Evolutionary conservation across 2,329 filamentous ascomycete species (phyloP).

Genomic region (Daldinia sp.): DNA sequence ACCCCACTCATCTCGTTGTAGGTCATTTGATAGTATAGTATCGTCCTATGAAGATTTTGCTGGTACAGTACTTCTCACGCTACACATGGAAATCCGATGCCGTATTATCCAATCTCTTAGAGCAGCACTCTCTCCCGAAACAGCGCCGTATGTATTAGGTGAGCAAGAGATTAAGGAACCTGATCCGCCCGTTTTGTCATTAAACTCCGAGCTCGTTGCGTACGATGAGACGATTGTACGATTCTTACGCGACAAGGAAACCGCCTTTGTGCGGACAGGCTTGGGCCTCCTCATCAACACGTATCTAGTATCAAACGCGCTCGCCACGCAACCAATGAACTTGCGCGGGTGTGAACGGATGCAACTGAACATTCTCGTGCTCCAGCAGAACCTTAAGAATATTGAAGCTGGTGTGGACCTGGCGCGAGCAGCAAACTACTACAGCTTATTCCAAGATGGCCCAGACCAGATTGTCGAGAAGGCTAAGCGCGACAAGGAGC

Average conservation of each 20-base stretch:
- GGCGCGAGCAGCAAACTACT: constrained; percentile 71
- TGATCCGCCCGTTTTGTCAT: constrained; percentile 79
- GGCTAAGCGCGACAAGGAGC: constrained; percentile 59
- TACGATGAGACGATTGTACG: constrained; percentile 84
- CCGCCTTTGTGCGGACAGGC: constrained; percentile 77
- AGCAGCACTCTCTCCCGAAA: constrained; percentile 67
- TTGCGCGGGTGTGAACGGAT: constrained; percentile 82
- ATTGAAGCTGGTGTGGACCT: constrained; percentile 77
- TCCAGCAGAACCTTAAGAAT: constrained; percentile 97
- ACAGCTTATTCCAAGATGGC: constrained; percentile 71
- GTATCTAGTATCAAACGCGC: constrained; percentile 77
- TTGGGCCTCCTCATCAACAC: constrained; percentile 80
- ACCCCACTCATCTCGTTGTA: constrained; percentile 46
- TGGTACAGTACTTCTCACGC: constrained; percentile 78
- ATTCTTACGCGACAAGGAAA: constrained; percentile 76
- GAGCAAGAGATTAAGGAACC: constrained; percentile 80
- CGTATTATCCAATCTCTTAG: constrained; percentile 83
- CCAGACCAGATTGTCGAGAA: constrained; percentile 70
- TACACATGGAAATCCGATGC: constrained; percentile 89
- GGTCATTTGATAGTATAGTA: constrained; percentile 86
- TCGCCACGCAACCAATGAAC: constrained; percentile 83
- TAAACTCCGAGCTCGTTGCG: constrained; percentile 84
- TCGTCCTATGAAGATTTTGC: constrained; percentile 84
- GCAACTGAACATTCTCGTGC: constrained; percentile 90
- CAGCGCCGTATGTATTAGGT: constrained; percentile 67